Evolutionary conservation across 495 filamentous ascomycete genomes (phyloP), one percentile per base, ranked within the genome.

Genomic region (Stereocaulon alpinum): DNA sequence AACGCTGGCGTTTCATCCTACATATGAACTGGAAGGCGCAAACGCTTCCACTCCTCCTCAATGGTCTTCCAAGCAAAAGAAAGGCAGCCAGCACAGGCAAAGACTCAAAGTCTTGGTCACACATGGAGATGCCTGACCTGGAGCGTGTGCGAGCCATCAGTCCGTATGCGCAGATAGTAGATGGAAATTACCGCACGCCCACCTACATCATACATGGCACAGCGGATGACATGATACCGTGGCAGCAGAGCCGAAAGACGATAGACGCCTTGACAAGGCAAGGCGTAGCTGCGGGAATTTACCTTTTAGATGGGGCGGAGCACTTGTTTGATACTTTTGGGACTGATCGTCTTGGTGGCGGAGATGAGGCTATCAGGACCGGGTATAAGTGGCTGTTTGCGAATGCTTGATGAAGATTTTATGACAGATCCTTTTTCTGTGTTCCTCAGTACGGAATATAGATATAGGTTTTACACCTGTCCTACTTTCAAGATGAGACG

Each of bases 1-100:
- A 70, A 0, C 75, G 76, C 17, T 69, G 47, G 22, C 71, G 71
- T 10, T 66, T 77, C 30, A 61, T 65, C 0, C 59, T 77, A 10
- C 70, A 79, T 48, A 77, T 77, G 66, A 78, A 78, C 62, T 76
- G 74, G 75, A 57, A 68, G 10, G 77, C 61, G 1, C 72, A 73
- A 48, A 63, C 68, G 4, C 58, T 80, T 0, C 74, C 70, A 3
- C 60, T 79, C 0, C 64, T 79, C 5, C 50, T 72, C 34, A 22
- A 56, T 41, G 64, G 67, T 10, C 60, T 68, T 9, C 64, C 67
- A 14, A 63, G 62, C 61, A 56, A 56, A 22, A 51, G 22, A 7
- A 48, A 52, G 24, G 49, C 45, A 34, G 40, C 60, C 40, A 11
- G 3, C 32, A 20, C 7, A 3, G 6, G 22, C 30, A 15, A 22